Evolutionary conservation across 2,329 filamentous ascomycete species (phyloP).

Genomic region (Biscogniauxia sp.): DNA sequence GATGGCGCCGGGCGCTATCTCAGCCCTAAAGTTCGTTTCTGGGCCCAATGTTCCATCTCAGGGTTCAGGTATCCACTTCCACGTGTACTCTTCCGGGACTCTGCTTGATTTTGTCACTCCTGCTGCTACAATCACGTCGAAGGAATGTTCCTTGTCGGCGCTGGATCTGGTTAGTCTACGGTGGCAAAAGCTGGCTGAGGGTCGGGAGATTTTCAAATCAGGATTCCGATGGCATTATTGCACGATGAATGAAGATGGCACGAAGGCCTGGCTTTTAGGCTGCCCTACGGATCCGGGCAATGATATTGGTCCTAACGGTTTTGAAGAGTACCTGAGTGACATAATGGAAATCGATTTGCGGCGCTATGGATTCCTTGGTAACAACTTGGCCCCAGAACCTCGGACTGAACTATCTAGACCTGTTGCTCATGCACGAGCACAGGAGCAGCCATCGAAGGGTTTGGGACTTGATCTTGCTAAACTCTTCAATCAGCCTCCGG

Average conservation of each 20-base stretch:
- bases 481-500: slow-evolving; percentile 83
- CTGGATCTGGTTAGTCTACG: slow-evolving; percentile 82
- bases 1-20: slow-evolving; percentile 84
- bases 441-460: slow-evolving; percentile 58
- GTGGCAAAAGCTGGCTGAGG: slow-evolving; percentile 94
- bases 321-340: slow-evolving; percentile 91
- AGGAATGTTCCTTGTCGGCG: slow-evolving; percentile 87
- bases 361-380: slow-evolving; percentile 86
- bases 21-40: slow-evolving; percentile 83
- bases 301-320: slow-evolving; percentile 65
- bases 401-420: slow-evolving; percentile 48
- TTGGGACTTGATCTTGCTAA: slow-evolving; percentile 83
- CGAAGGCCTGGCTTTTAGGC: slow-evolving; percentile 95
- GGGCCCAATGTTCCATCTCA: slow-evolving; percentile 85
- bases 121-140: slow-evolving; percentile 78
- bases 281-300: slow-evolving; percentile 74
- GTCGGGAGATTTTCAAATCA: slow-evolving; percentile 85
- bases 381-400: slow-evolving; percentile 61
- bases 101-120: slow-evolving; percentile 94
- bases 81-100: slow-evolving; percentile 89
- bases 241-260: slow-evolving; percentile 90
- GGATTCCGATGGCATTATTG: slow-evolving; percentile 99
- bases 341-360: slow-evolving; percentile 92
- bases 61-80: slow-evolving; percentile 89
- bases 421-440: slow-evolving; percentile 44